These are phyloP conservation scores for Suhomyces maxii DNA, from an alignment of 1,139 yeast species.

Conservation along the genomic window DNA sequence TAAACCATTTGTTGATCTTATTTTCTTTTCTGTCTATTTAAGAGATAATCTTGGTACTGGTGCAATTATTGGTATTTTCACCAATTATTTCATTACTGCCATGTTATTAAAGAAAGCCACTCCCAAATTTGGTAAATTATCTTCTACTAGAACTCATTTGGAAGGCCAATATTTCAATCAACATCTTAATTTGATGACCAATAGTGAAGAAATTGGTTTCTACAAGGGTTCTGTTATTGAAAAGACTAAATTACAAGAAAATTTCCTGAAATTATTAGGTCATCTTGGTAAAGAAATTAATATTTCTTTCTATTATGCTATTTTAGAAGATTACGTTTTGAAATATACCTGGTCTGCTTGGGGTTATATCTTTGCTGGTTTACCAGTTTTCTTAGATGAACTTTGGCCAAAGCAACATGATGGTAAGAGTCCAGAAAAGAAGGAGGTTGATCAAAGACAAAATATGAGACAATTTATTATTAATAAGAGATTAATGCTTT, in stretches of 20 bases:
- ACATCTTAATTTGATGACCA: constrained; percentile 80
- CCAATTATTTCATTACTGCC: constrained; percentile 82
- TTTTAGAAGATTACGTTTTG: constrained; percentile 82
- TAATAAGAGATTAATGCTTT: constrained; percentile 84
- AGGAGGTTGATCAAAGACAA: constrained; percentile 40
- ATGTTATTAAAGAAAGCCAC: constrained; percentile 69
- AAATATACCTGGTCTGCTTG: constrained; percentile 95
- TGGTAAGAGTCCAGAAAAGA: constrained; percentile 1
- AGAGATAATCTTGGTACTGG: constrained; percentile 83
- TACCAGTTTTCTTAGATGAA: constrained; percentile 67
- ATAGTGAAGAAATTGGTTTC: constrained; percentile 92
- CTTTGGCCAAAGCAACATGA: constrained; percentile 32
- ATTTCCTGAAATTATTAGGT: constrained; percentile 54
- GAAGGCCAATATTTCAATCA: constrained; percentile 91
- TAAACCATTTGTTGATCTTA: constrained; percentile 83
- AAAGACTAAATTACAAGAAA: constrained; percentile 59
- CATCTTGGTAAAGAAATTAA: constrained; percentile 53
- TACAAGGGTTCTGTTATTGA: constrained; percentile 90
- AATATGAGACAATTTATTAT: constrained; percentile 89
- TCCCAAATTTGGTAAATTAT: constrained; percentile 82
- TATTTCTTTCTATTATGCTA: constrained; percentile 57
- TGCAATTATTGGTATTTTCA: constrained; percentile 78
- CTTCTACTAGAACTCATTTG: constrained; percentile 70
- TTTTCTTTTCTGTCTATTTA: constrained; percentile 83
- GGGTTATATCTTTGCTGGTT: constrained; percentile 86